phyloP scores from a whole-genome alignment of 805 yeast genomes.

The Cyberlindnera suaveolens region DNA sequence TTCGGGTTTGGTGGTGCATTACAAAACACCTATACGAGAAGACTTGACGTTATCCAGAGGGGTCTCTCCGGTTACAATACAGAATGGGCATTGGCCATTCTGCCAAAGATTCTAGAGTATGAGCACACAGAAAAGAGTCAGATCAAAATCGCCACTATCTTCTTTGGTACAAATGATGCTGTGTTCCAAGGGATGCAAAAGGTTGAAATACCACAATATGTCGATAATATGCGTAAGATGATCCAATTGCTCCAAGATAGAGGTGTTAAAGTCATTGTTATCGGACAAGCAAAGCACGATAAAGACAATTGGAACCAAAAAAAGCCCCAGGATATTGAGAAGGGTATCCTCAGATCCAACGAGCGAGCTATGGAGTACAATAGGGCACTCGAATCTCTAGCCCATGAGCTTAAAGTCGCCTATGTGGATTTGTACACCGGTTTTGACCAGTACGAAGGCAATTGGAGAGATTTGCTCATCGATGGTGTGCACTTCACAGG shows the following conservation, averaged over 20 bases:
- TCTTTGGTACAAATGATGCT: constrained; percentile 81
- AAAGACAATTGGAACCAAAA: constrained; percentile 32
- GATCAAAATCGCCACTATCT: constrained; percentile 45
- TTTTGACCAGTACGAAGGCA: constrained; percentile 33
- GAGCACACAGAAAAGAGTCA: constrained; percentile 34
- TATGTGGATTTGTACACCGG: constrained; percentile 48
- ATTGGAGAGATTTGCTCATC: constrained; percentile 34
- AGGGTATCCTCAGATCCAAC: constrained; percentile 41
- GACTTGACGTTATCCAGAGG: constrained; percentile 60
- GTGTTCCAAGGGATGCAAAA: constrained; percentile 37
- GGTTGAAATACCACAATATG: constrained; percentile 46
- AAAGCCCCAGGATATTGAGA: constrained; percentile 27
- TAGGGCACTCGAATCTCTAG: constrained; percentile 41
- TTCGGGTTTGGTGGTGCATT: constrained; percentile 49
- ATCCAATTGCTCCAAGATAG: constrained; percentile 33
- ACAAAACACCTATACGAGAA: constrained; percentile 46
- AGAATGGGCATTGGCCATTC: constrained; percentile 46
- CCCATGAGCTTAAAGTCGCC: constrained; percentile 43
- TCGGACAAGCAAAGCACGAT: constrained; percentile 61
- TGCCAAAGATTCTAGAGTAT: constrained; percentile 42
- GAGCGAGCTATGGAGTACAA: constrained; percentile 42
- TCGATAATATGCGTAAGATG: constrained; percentile 40
- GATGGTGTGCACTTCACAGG: constrained; percentile 62
- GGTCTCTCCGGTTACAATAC: constrained; percentile 79
- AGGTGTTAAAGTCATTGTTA: constrained; percentile 46